Base-by-base conservation (phyloP, 1,284 basidiomycete genomes). In the Austroboletus novae-zelandiae region DNA sequence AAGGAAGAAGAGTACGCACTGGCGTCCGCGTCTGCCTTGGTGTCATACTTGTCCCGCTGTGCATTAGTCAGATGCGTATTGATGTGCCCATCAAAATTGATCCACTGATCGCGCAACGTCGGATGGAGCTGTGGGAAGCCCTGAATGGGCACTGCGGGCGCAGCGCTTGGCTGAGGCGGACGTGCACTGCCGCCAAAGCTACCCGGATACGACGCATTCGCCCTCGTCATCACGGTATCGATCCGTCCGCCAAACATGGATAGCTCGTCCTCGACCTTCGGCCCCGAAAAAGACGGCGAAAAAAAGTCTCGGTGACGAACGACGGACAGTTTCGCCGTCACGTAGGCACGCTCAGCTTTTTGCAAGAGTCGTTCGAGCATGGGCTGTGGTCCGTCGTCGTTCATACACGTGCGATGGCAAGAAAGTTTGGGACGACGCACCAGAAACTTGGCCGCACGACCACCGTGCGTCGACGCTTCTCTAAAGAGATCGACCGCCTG, bases 161-260 rank as follows among this genome's bases (percentile, higher is more conserved):
- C 17, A 23, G 20, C 20, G 20, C 20, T 23, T 4, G 20, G 20
- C 5, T 4, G 20, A 23, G 40, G 25, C 30, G 25, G 37, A 34
- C 29, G 45, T 11, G 18, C 2, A 10, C 46, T 34, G n/a, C 11
- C 34, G 7, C 11, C 2, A 23, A 23, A 23, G 20, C 5, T 4
- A 23, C 20, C 17, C 45, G 54, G 61, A 0, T 50, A 47, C 11
- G 15, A n/a, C 27, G 58, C 41, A 18, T 59, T 47, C 1, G 58
- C 61, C 51, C 79, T 80, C 0, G 74, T 80, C 2, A 70, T 71
- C 14, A 86, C 70, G 0, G 78, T 82, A 54, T 83, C 79, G 10
- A 80, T 85, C 55, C 79, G 78, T n/a, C 84, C 85, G 51, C 83
- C 80, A 64, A 89, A 87, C 37, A 89, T 85, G 5, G 79, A 78